Conservation (phyloP, 352 stramenopile genomes). For the Globisporangium splendens region DNA sequence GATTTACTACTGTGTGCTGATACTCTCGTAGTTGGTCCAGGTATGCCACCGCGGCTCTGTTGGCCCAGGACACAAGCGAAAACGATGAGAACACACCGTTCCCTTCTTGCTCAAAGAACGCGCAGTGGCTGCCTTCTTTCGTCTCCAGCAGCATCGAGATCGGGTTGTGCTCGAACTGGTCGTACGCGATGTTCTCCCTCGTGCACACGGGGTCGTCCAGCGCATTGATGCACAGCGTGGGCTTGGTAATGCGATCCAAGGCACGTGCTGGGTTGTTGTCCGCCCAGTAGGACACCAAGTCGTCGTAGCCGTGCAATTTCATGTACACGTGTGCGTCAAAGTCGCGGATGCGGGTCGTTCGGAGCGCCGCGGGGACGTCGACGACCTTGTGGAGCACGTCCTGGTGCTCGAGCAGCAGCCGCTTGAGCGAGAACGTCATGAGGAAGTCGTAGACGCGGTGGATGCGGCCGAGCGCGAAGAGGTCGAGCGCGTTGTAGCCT, state of each 20-base stretch:
- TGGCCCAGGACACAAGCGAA: conserved; percentile 59
- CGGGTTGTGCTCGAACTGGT: conserved; percentile 46
- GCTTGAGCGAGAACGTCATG: conserved; percentile 73
- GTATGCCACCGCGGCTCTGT: conserved; percentile 57
- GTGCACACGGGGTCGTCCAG: conserved; percentile 77
- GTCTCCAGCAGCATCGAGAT: conserved; percentile 55
- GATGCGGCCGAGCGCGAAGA: conserved; percentile 66
- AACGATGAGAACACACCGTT: conserved; percentile 22
- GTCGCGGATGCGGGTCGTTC: conserved; percentile 50
- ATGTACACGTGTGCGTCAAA: conserved; percentile 82
- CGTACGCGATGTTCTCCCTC: conserved; percentile 65
- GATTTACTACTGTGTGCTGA: no score
- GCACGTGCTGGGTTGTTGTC: conserved; percentile 79
- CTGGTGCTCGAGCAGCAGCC: conserved; percentile 55
- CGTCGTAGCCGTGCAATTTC: conserved; percentile 68
- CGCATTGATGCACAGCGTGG: conserved; percentile 70
- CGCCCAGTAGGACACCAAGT: conserved; percentile 66
- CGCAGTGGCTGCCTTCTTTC: conserved; percentile 63
- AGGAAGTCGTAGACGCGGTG: conserved; percentile 70
- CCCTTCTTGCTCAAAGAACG: conserved; percentile 47
- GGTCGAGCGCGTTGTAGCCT: conserved; percentile 68
- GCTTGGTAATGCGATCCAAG: conserved; percentile 45
- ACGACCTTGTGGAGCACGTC: conserved; percentile 39
- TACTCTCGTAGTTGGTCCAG: conserved; percentile 53
- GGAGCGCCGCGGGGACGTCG: conserved; percentile 42